Percentiles rank a stretch among this genome's conserved stretches.
Evolutionary conservation across 306 rosid species (phyloP).

Genomic region (Begonia fuchsioides): DNA sequence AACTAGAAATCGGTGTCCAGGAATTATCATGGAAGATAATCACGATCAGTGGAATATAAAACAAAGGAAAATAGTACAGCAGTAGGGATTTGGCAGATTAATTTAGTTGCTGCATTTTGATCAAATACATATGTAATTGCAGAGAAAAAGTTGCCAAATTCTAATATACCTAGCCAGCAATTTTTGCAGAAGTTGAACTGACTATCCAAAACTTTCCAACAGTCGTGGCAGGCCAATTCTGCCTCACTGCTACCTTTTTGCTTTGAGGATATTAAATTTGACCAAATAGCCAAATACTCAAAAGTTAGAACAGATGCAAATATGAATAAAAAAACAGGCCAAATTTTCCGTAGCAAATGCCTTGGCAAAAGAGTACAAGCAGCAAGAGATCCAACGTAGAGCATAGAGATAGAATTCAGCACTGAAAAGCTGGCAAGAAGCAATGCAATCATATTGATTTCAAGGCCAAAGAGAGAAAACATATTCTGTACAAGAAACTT

Average conservation of each 20-base stretch:
- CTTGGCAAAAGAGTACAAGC: constrained; percentile 75
- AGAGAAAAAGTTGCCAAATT: constrained; percentile 18
- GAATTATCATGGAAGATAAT: too few species aligned
- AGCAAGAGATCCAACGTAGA: constrained; percentile 66
- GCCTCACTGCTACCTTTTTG: constrained; percentile 21
- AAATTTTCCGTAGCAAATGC: constrained; percentile 41
- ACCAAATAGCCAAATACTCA: constrained; percentile 79
- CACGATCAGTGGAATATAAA: too few species aligned
- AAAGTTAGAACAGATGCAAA: constrained; percentile 82
- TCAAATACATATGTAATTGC: too few species aligned
- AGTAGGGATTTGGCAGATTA: too few species aligned
- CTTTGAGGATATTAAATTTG: constrained; percentile 20
- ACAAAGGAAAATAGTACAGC: too few species aligned
- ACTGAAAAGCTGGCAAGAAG: constrained; percentile 88
- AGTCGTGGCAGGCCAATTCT: constrained; percentile 58
- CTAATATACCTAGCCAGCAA: constrained; percentile 77
- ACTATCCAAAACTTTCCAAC: constrained; percentile 50
- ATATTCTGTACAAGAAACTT: constrained; percentile 81
- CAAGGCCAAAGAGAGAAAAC: constrained; percentile 90
- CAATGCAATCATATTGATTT: constrained; percentile 89
- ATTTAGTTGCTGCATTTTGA: too few species aligned
- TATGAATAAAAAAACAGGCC: constrained; percentile 73
- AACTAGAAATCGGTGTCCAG: too few species aligned
- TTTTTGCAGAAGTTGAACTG: constrained; percentile 53
- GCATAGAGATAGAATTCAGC: constrained; percentile 69